Conservation (phyloP, 2,329 filamentous ascomycete species). For the Didymella arachidicola region DNA sequence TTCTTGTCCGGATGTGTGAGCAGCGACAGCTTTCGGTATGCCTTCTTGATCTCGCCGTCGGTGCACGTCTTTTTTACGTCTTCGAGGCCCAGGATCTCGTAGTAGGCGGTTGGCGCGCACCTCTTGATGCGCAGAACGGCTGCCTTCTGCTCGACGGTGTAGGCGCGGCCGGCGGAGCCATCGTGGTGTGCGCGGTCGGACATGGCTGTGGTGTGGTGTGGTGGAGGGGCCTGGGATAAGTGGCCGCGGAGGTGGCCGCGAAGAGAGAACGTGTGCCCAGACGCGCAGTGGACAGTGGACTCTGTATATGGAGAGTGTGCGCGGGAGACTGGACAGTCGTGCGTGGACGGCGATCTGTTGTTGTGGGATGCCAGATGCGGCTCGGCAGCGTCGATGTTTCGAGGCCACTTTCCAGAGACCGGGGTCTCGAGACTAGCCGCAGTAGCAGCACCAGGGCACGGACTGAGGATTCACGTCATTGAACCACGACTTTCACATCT, state of each 20-base stretch:
- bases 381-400: conserved; percentile 31
- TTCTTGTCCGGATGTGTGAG: conserved; percentile 99
- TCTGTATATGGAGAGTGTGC: neutral
- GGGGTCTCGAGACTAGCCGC: conserved; percentile 29
- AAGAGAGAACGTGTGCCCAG: conserved; percentile 5
- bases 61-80: conserved; percentile 69
- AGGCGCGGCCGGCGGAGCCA: conserved; percentile 77
- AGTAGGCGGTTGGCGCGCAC: conserved; percentile 87
- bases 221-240: conserved; percentile 13
- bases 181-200: conserved; percentile 73
- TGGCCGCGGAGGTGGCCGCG: conserved; percentile 14
- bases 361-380: conserved; percentile 23
- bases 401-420: conserved; percentile 42
- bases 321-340: conserved; percentile 1
- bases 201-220: conserved; percentile 38
- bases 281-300: neutral
- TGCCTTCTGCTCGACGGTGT: conserved; percentile 87
- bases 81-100: conserved; percentile 87
- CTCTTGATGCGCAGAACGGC: conserved; percentile 87
- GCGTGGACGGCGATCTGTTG: conserved; percentile 21
- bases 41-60: conserved; percentile 94
- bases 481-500: conserved; percentile 13
- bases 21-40: conserved; percentile 91
- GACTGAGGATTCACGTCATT: conserved; percentile 34
- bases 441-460: conserved; percentile 16